Conservation (phyloP, 2,329 filamentous ascomycete genomes). For the Mollisia scopiformis region DNA sequence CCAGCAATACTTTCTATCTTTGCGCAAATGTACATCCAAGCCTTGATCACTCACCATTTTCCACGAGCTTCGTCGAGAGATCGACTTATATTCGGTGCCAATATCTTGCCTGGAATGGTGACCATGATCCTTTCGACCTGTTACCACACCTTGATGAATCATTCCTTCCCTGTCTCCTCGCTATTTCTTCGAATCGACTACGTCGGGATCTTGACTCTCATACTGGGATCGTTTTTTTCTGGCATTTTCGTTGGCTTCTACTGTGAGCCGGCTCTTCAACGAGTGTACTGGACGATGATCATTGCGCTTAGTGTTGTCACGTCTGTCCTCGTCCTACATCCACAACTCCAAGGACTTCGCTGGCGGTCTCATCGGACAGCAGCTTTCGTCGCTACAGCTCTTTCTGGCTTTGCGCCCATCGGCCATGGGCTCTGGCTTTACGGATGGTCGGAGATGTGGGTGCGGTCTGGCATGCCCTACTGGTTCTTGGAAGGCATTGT, state of each 20-base stretch:
- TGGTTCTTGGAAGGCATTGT: neutral
- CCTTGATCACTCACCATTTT: neutral
- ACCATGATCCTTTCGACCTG: neutral
- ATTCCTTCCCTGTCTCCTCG: neutral
- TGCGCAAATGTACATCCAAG: neutral
- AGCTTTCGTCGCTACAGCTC: neutral
- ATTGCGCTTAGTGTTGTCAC: neutral
- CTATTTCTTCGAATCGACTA: neutral
- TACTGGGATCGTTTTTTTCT: neutral
- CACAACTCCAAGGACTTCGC: constrained; percentile 1
- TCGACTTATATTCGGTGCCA: neutral
- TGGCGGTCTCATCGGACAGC: neutral
- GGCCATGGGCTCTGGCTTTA: neutral
- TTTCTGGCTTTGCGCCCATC: neutral
- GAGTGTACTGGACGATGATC: constrained; percentile 3
- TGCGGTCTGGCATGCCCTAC: neutral
- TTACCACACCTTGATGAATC: neutral
- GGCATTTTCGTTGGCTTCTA: neutral
- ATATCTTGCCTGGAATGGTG: neutral
- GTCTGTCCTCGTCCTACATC: neutral
- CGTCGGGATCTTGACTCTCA: neutral
- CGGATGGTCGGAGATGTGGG: constrained; percentile 3
- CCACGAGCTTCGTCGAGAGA: neutral
- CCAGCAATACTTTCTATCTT: neutral
- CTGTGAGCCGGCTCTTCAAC: neutral